phyloP scores from a whole-genome alignment of 805 yeast genomes.

The Lachancea thermotolerans region DNA sequence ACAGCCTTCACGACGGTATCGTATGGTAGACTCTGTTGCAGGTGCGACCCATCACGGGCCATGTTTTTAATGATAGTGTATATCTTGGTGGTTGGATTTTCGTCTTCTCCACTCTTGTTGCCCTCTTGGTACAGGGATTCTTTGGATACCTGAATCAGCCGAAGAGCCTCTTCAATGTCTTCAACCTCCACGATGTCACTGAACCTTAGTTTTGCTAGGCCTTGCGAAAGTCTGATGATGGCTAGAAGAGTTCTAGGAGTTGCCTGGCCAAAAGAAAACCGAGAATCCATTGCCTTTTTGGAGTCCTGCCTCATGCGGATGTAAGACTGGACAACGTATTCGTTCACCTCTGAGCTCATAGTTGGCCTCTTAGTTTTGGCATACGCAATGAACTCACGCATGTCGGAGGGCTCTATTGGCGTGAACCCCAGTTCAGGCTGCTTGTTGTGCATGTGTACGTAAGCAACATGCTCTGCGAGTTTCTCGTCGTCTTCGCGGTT shows the following conservation, averaged over 20 bases:
- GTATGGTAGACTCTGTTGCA: slow-evolving; percentile 34
- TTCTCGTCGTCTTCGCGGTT: slow-evolving; percentile 70
- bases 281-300: slow-evolving; percentile 66
- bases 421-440: slow-evolving; percentile 75
- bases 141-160: slow-evolving; percentile 82
- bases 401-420: slow-evolving; percentile 70
- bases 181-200: slow-evolving; percentile 59
- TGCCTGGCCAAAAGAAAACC: slow-evolving; percentile 77
- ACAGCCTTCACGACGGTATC: slow-evolving; percentile 53
- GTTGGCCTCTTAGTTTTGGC: slow-evolving; percentile 84
- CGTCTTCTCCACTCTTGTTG: slow-evolving; percentile 48
- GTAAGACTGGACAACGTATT: slow-evolving; percentile 77
- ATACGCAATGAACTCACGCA: slow-evolving; percentile 80
- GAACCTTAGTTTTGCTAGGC: slow-evolving; percentile 84
- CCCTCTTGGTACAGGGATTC: slow-evolving; percentile 61
- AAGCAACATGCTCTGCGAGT: slow-evolving; percentile 90
- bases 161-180: slow-evolving; percentile 93
- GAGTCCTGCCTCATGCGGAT: slow-evolving; percentile 91
- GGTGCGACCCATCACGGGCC: slow-evolving; percentile 37
- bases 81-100: slow-evolving; percentile 59
- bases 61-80: slow-evolving; percentile 62
- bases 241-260: slow-evolving; percentile 94
- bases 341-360: slow-evolving; percentile 76
- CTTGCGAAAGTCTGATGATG: slow-evolving; percentile 88
- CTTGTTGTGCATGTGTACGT: slow-evolving; percentile 85